These are phyloP conservation scores for Osmozyma mogii DNA, from an alignment of 805 yeast species.

Conservation along the genomic window DNA sequence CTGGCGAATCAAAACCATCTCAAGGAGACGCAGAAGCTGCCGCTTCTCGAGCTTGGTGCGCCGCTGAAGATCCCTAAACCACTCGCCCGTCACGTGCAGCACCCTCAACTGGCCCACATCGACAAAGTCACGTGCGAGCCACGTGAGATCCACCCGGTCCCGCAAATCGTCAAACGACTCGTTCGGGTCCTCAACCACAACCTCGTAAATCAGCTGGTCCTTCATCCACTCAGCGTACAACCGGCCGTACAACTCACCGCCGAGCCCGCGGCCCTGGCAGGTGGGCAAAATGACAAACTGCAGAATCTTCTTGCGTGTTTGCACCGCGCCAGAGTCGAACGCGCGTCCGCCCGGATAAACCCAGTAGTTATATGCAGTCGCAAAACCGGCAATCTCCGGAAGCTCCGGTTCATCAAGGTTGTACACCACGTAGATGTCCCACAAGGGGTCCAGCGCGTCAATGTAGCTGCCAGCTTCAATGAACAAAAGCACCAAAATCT, in stretches of 20 bases:
- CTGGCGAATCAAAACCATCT: conserved; percentile 56
- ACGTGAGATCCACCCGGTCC: conserved; percentile 66
- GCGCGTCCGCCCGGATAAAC: conserved; percentile 48
- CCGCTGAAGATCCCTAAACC: background rate
- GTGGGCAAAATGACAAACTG: conserved; percentile 85
- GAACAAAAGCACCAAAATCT: conserved; percentile 71
- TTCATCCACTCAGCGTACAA: conserved; percentile 49
- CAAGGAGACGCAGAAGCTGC: conserved; percentile 71
- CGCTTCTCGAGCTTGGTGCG: conserved; percentile 56
- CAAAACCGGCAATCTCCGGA: conserved; percentile 61
- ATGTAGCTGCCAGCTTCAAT: conserved; percentile 93
- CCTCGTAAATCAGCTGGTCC: conserved; percentile 50
- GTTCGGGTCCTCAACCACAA: conserved; percentile 91
- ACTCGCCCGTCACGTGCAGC: conserved; percentile 2
- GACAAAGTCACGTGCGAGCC: conserved; percentile 7
- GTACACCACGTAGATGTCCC: conserved; percentile 68
- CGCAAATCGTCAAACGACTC: conserved; percentile 88
- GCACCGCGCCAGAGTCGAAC: conserved; percentile 38
- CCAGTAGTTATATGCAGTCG: conserved; percentile 82
- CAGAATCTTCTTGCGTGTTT: conserved; percentile 66
- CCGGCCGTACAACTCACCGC: conserved; percentile 53
- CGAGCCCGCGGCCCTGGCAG: conserved; percentile 67
- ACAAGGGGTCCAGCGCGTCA: conserved; percentile 62
- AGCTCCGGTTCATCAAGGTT: conserved; percentile 14
- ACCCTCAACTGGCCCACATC: conserved; percentile 6